phyloP scores from a whole-genome alignment of 2,329 filamentous ascomycete species.

The Pseudogymnoascus sp. region DNA sequence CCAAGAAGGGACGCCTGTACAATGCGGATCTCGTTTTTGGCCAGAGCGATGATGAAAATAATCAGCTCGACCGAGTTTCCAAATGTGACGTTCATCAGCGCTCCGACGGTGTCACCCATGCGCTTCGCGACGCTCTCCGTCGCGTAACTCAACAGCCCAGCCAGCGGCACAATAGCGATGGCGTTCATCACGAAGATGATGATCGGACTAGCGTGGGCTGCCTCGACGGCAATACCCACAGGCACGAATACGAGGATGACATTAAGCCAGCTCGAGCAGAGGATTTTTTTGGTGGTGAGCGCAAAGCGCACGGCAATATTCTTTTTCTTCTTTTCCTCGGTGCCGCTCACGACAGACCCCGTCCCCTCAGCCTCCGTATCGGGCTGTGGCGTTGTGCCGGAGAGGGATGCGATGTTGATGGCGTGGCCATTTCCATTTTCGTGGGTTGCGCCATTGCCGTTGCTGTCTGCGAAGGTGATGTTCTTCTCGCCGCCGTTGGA shows the following conservation, averaged over 20 bases:
- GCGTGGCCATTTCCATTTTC: background rate
- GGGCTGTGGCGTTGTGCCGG: background rate
- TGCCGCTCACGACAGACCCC: slow-evolving; percentile 49
- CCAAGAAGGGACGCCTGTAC: slow-evolving; percentile 87
- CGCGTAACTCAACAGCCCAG: slow-evolving; percentile 64
- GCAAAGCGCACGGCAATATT: slow-evolving; percentile 27
- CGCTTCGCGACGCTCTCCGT: slow-evolving; percentile 69
- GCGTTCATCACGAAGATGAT: slow-evolving; percentile 69
- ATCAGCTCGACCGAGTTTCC: slow-evolving; percentile 76
- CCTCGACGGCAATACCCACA: slow-evolving; percentile 62
- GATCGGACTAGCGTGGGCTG: slow-evolving; percentile 47
- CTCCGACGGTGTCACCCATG: slow-evolving; percentile 67
- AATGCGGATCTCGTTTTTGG: slow-evolving; percentile 80
- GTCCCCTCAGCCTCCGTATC: slow-evolving; percentile 37
- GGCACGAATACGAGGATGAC: slow-evolving; percentile 71
- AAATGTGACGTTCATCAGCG: slow-evolving; percentile 70
- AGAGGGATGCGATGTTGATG: background rate
- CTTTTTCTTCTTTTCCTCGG: slow-evolving; percentile 21
- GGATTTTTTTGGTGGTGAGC: slow-evolving; percentile 44
- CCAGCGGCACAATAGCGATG: slow-evolving; percentile 68
- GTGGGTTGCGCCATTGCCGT: background rate
- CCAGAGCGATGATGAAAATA: slow-evolving; percentile 73
- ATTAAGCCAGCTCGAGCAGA: slow-evolving; percentile 74
- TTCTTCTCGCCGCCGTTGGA: background rate
- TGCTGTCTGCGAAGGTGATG: background rate